Base-by-base conservation (phyloP, 1,139 yeast genomes). In the Entelexis sorbosivorans region DNA sequence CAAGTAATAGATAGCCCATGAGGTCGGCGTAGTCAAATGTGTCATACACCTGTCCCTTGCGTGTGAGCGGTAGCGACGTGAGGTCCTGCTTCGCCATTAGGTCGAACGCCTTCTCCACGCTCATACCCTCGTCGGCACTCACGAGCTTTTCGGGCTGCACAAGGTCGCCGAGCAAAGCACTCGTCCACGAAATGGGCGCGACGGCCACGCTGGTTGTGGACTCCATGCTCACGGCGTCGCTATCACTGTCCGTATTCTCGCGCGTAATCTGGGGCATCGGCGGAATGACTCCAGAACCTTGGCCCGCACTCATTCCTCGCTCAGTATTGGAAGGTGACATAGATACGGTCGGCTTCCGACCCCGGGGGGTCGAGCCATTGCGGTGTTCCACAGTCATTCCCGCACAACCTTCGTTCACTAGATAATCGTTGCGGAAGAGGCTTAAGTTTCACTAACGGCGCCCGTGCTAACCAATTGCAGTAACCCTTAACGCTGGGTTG, bases 1-100 rank as follows among this genome's bases (percentile, higher is more conserved):
- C 84, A 56, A 86, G 69, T 57, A 86, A 70, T 58, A 86, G 70
- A 65, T 87, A 88, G 11, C 96, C 81, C 63, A 86, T 88, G 65
- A 91, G 74, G 67, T 91, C 97, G 31, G 93, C 78, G 67, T 87
- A 91, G 67, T 91, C 97, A 67, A 91, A 91, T 0, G 95, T 83
- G 52, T 64, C 63, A 29, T 33, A 48, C 2, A 59, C 42, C 32
- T 51, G 52, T 61, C 93, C 71, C 34, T 57, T 49, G 14, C 54
- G 63, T 2, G 58, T 52, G 63, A 91, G 94, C 0, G 97, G 97
- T 51, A 91, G 71, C 32, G 93, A 81, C 2, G 96, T 89, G 62
- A 91, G 75, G 56, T 83, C 80, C 66, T 88, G 76, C 38, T 74
- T 68, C 45, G 76, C 74, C 61, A 91, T 73, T 2, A 82, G 80